Evolutionary conservation across 2,329 filamentous ascomycete species (phyloP), one percentile per base, ranked within the genome.

Genomic region (Aspergillus ochraceus): DNA sequence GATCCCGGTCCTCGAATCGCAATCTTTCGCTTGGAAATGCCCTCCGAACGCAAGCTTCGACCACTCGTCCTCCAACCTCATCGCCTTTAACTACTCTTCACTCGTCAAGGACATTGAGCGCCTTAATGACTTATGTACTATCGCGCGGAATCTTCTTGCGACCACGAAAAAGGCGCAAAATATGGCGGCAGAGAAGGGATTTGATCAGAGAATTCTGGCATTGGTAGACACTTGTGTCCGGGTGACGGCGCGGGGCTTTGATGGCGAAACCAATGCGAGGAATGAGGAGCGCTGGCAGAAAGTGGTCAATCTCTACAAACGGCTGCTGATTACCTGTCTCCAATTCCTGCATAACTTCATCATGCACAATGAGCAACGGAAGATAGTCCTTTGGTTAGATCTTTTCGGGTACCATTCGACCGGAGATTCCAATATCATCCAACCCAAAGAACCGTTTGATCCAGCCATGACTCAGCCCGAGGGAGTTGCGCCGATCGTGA

Each of bases 301-400:
- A 72, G 84, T 88, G 57, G 84, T 88, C 62, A 87, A 86, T 68
- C 81, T 85, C 4, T 88, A 87, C 74, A 88, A 89, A 74, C 85
- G 86, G 66, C 76, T 88, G 19, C 77, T 88, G 66, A 88, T 88
- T 57, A 87, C 85, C 2, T 85, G 84, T 62, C 77, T 89, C n/a
- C 86, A 88, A 68, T 88, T 87, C 64, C 74, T 88, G 57, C 87
- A 88, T 74, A 88, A 88, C 64, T 81, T 88, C 52, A 85, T 87
- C 51, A 86, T 86, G 68, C 83, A 86, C 61, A 89, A 89, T 65
- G 86, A 89, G 72, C 81, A 86, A 60, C 78, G 85, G 45, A 88
- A 89, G 68, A 79, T 88, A 65, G 84, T 87, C 66, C 79, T 89
- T 2, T 89, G 86, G 86, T 74, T 88, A 42, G 84, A 86, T 70